Evolutionary conservation across 345 rosid species (phyloP).

Genomic region (Populus nigra): DNA sequence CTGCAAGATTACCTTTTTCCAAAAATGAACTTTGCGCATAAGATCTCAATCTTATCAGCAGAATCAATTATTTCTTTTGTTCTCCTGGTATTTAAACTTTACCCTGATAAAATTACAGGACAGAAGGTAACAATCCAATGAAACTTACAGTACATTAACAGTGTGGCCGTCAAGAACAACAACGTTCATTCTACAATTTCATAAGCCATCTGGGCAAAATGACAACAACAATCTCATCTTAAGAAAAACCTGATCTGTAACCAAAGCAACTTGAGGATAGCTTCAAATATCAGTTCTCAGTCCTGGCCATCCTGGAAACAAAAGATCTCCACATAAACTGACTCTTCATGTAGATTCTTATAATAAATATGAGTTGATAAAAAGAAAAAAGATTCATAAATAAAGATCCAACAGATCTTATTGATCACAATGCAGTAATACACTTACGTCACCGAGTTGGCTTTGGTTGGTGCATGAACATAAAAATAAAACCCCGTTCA

Average conservation of each 20-base stretch:
- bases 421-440: neutral
- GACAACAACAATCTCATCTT: constrained; percentile 27
- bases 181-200: constrained; percentile 15
- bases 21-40: neutral
- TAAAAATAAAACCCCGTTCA: neutral
- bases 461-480: neutral
- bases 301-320: constrained; percentile 35
- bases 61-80: constrained; percentile 15
- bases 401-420: neutral
- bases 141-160: constrained; percentile 14
- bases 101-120: neutral
- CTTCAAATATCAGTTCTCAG: constrained; percentile 20
- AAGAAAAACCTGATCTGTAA: constrained; percentile 15
- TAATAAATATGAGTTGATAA: neutral
- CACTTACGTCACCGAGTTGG: neutral
- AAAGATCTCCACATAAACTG: neutral
- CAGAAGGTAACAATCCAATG: neutral
- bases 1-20: neutral
- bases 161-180: constrained; percentile 10
- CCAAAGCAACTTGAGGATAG: neutral
- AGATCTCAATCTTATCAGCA: neutral
- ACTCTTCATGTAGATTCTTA: neutral
- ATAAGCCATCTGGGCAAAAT: constrained; percentile 15
- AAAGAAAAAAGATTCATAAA: neutral
- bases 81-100: neutral